Percentiles rank a stretch among this genome's conserved stretches.
Evolutionary conservation across 768 basidiomycete genomes (phyloP).

Genomic region (Tricholoma furcatifolium): DNA sequence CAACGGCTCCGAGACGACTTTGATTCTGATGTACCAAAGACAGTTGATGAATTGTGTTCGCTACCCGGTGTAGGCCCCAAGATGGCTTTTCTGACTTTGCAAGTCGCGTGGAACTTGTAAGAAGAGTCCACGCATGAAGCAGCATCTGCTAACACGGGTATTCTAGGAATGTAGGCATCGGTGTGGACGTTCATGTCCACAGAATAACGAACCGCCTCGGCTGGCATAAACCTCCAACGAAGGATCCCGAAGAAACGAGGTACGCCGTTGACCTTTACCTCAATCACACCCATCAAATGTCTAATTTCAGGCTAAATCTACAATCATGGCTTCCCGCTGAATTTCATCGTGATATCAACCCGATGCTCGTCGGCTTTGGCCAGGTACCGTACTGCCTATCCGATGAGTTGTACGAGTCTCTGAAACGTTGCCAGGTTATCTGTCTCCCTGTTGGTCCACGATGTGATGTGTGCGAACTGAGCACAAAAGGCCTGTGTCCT

Average conservation of each 20-base stretch:
- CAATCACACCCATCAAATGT: not conserved
- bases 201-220: conserved; percentile 90
- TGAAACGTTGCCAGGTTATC: conserved; percentile 44
- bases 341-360: conserved; percentile 74
- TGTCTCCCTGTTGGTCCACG: conserved; percentile 66
- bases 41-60: conserved; percentile 83
- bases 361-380: conserved; percentile 80
- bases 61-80: conserved; percentile 94
- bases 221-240: conserved; percentile 88
- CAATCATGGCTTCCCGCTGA: conserved; percentile 83
- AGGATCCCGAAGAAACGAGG: conserved; percentile 88
- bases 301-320: conserved; percentile 55
- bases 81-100: conserved; percentile 88
- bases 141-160: not conserved
- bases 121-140: conserved; percentile 18
- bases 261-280: conserved; percentile 22
- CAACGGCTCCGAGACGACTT: conserved; percentile 68
- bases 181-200: conserved; percentile 96
- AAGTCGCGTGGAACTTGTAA: conserved; percentile 82
- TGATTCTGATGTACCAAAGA: conserved; percentile 83
- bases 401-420: not conserved
- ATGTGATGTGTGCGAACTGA: conserved; percentile 64
- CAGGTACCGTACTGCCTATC: conserved; percentile 50
- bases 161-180: conserved; percentile 83
- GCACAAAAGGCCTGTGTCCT: conserved; percentile 57